These are phyloP conservation scores for Friedmanniomyces endolithicus DNA, from an alignment of 495 filamentous ascomycete species.

Conservation along the genomic window DNA sequence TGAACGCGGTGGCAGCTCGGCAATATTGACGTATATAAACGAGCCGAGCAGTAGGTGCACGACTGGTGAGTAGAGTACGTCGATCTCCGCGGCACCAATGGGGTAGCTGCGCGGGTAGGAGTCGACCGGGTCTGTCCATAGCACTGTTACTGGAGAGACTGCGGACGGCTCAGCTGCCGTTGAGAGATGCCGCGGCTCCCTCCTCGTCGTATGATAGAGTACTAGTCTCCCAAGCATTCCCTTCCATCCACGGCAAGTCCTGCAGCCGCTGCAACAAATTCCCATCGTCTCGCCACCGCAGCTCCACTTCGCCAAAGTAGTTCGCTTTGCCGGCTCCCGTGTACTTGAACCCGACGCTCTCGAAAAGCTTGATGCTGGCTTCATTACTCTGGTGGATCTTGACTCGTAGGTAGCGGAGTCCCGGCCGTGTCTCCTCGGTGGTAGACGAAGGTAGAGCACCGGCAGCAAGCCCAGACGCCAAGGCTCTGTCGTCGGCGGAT, in stretches of 20 bases:
- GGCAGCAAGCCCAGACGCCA: too few relatives aligned
- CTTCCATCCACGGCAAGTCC: neutral
- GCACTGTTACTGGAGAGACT: too few relatives aligned
- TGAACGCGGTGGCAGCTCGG: too few relatives aligned
- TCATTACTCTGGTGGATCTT: slow-evolving; percentile 48
- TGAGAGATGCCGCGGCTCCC: too few relatives aligned
- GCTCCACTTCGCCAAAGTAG: slow-evolving; percentile 57
- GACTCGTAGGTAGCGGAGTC: slow-evolving; percentile 38
- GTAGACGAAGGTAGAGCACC: too few relatives aligned
- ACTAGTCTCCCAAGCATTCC: neutral
- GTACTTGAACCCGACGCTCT: slow-evolving; percentile 44
- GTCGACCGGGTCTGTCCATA: too few relatives aligned
- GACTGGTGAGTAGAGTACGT: too few relatives aligned
- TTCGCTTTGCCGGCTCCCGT: slow-evolving; percentile 35
- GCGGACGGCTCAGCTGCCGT: too few relatives aligned
- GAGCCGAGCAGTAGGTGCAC: too few relatives aligned
- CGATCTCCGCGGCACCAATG: too few relatives aligned
- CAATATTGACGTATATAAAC: too few relatives aligned
- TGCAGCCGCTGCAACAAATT: neutral
- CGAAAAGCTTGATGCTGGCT: slow-evolving; percentile 48
- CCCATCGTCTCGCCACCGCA: slow-evolving; percentile 28
- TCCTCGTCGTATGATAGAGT: neutral
- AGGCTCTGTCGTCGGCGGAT: neutral
- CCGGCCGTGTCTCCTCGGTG: neutral
- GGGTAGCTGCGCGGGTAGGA: too few relatives aligned